Conservation (phyloP, 2,329 filamentous ascomycete species). For the Phaeophleospora eucalypticola region DNA sequence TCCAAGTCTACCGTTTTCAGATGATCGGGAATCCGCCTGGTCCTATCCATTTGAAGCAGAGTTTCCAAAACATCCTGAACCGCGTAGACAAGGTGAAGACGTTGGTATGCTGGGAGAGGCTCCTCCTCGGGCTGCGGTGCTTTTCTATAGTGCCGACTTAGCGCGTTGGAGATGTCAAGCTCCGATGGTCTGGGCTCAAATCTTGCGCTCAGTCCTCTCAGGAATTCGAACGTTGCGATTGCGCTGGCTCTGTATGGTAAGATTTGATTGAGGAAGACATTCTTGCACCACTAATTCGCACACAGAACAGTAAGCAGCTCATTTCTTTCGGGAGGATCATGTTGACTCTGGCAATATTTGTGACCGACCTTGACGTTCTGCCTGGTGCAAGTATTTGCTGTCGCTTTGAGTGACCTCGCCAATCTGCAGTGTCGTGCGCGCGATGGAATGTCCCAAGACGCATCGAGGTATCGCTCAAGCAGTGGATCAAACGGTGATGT, state of each 20-base stretch:
- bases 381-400: constrained; percentile 21
- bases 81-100: constrained; percentile 23
- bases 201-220: constrained; percentile 14
- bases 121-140: constrained; percentile 5
- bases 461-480: no score
- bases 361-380: constrained; percentile 23
- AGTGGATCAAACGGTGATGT: no score
- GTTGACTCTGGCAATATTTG: no score
- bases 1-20: not conserved
- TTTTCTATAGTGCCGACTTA: not conserved
- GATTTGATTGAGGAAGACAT: constrained; percentile 17
- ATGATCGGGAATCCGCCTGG: not conserved
- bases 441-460: no score
- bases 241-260: constrained; percentile 10
- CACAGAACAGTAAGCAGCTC: constrained; percentile 16
- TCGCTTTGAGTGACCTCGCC: constrained; percentile 12
- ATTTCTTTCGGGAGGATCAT: not conserved
- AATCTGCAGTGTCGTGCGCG: no score
- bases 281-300: constrained; percentile 20
- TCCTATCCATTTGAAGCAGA: constrained; percentile 1
- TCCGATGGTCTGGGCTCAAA: constrained; percentile 9
- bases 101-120: constrained; percentile 15
- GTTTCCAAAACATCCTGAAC: constrained; percentile 19
- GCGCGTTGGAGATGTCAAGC: not conserved
- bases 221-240: constrained; percentile 16